phyloP scores from a whole-genome alignment of 2,329 filamentous ascomycete species.

The Mycocentrospora acerina region DNA sequence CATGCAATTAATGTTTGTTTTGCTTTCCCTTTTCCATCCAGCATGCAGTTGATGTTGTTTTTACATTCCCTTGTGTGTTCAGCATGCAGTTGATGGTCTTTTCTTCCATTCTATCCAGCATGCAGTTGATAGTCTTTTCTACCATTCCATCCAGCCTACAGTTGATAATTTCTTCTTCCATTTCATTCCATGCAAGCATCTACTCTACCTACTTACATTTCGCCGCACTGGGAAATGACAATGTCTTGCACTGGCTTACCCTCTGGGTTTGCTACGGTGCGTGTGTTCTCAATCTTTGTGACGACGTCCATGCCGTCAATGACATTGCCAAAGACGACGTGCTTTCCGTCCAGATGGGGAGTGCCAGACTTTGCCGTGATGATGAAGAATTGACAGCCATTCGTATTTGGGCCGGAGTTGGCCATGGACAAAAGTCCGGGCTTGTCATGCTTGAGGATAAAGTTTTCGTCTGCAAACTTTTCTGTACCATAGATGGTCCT shows the following conservation, averaged over 20 bases:
- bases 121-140: too few relatives aligned
- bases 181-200: too few relatives aligned
- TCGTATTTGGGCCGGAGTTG: constrained; percentile 63
- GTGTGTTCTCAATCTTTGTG: constrained; percentile 86
- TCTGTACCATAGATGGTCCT: constrained; percentile 84
- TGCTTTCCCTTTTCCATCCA: too few relatives aligned
- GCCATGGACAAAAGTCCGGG: constrained; percentile 91
- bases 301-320: constrained; percentile 89
- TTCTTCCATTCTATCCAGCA: too few relatives aligned
- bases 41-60: too few relatives aligned
- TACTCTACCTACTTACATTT: constrained; percentile 65
- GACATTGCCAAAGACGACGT: constrained; percentile 93
- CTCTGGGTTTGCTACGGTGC: constrained; percentile 62
- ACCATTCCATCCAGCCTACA: too few relatives aligned
- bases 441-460: constrained; percentile 73
- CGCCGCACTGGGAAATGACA: constrained; percentile 81
- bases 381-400: constrained; percentile 97
- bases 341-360: constrained; percentile 86
- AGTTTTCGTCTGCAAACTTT: constrained; percentile 89
- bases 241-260: constrained; percentile 87
- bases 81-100: too few relatives aligned
- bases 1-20: too few relatives aligned
- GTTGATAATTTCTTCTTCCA: too few relatives aligned
- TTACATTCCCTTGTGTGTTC: too few relatives aligned
- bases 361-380: constrained; percentile 72